Evolutionary conservation across 768 basidiomycete genomes (phyloP).

Genomic region (Pulveroboletus ravenelii): DNA sequence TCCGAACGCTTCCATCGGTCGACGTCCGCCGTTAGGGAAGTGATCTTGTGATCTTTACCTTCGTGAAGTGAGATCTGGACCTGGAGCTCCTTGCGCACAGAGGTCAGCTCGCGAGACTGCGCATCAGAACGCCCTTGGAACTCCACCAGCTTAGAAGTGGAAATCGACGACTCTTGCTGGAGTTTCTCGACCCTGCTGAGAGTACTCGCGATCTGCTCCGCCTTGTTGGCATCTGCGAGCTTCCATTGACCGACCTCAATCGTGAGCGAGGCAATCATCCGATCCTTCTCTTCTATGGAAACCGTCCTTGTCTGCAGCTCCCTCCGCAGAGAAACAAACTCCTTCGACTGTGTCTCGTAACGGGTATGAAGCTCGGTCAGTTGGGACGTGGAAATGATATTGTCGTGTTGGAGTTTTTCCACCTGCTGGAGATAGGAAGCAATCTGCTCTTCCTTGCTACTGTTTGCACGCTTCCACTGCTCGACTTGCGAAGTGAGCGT

Average conservation of each 20-base stretch:
- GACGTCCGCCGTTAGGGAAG: neutral
- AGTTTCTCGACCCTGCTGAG: neutral
- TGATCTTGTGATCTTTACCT: neutral
- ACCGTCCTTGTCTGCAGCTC: neutral
- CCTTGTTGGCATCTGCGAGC: neutral
- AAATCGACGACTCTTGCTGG: neutral
- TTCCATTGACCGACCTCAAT: neutral
- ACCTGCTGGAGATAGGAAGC: no score
- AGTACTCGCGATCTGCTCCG: neutral
- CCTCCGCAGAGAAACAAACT: neutral
- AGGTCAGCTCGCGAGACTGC: neutral
- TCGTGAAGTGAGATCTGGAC: neutral
- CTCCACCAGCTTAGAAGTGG: neutral
- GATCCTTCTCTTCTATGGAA: neutral
- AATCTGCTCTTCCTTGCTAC: no score
- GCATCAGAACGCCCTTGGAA: neutral
- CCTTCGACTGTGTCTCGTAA: neutral
- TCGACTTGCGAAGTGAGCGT: no score
- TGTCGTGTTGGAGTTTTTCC: no score
- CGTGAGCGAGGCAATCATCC: neutral
- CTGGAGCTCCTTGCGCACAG: neutral
- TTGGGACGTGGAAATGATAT: neutral
- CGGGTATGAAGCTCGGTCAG: neutral
- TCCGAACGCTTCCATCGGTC: neutral
- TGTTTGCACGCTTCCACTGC: no score